Evolutionary conservation across 352 stramenopile species (phyloP), one percentile per base, ranked within the genome.

Genomic region (Phytophthora uliginosa): DNA sequence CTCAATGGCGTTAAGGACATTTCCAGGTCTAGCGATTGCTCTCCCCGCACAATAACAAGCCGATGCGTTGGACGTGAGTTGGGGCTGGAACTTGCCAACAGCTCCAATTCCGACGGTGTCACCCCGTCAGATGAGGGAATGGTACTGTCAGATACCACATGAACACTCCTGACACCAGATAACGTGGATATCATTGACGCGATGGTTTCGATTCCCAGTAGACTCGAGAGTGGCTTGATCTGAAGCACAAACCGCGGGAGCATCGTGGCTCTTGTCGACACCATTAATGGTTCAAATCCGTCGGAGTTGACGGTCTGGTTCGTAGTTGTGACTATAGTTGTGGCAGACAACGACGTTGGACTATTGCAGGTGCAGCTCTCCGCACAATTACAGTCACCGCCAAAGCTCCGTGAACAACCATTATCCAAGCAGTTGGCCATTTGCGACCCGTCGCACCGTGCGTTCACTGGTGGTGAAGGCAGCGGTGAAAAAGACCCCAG

Each of bases 341-440:
- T 74, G 54, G 55, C 63, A 54, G 63, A 48, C 50, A 63, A 28
- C n/a, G 59, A 63, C 28, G 71, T 79, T 63, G 75, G 63, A 79
- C 67, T 74, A 77, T 82, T 86, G 71, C 86, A 94, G 0, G 63
- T 79, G 45, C 87, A 94, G 36, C 42, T 51, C n/a, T 79, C 64
- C 47, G 75, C 71, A 72, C 87, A 94, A 54, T 92, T 94, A 59
- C 87, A 94, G 12, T 67, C 48, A 4, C 84, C 82, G 9, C 87
- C 87, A 73, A 87, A 94, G 63, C 84, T 90, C 20, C 83, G 74
- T 5, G 82, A 69, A 22, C 87, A 94, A 15, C 87, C 87, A 50
- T 92, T 94, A 17, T 91, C 76, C 20, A 93, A 74, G 53, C 85
- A 93, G 48, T 81, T 91, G 12, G 77, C 81, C 15, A 86, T 47